Evolutionary conservation across 768 basidiomycete genomes (phyloP), one percentile per base, ranked within the genome.

Genomic region (Fomitopsis pulvina): DNA sequence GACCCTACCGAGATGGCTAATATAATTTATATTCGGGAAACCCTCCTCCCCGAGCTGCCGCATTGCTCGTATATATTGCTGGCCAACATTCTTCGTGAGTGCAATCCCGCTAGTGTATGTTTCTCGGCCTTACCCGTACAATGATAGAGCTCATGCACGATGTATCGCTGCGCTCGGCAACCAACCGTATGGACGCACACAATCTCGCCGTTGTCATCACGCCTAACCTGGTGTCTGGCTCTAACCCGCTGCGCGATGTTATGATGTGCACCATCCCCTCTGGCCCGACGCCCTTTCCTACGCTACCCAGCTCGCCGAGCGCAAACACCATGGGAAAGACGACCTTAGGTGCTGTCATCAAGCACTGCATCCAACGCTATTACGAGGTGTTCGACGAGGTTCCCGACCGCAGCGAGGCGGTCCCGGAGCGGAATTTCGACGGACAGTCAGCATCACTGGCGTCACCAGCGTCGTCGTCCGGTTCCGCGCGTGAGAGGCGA

Each of bases 321-420:
- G 25, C 69, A 2, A 57, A 56, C 25, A 52, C 54, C 3, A 76
- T 79, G 57, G 77, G 76, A 28, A 70, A 69, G 55, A 80, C 80
- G 8, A 89, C 87, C 0, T 70, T 92, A 0, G 88, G 87, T 2
- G 70, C 73, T 53, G 69, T 92, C 37, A 71, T 91, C 64, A 82
- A 82, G 60, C 67, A 88, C 38, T 92, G 87, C 63, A 90, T 92
- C 45, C 77, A 85, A 58, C 79, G 79, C 38, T 92, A 92, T 63
- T 91, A 84, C 63, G 90, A 92, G 62, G 71, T 92, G 26, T 92
- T 92, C 57, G 89, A 91, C 61, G 90, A 92, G 57, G 66, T 85
- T n/a, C 68, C 64, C 50, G 90, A 91, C 66, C 77, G 81, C 14
- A 75, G 74, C 51, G 87, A 90, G 56, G 81, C 81, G 2, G 46